phyloP scores from a whole-genome alignment of 305 asterid species.

The Fraxinus platypoda region DNA sequence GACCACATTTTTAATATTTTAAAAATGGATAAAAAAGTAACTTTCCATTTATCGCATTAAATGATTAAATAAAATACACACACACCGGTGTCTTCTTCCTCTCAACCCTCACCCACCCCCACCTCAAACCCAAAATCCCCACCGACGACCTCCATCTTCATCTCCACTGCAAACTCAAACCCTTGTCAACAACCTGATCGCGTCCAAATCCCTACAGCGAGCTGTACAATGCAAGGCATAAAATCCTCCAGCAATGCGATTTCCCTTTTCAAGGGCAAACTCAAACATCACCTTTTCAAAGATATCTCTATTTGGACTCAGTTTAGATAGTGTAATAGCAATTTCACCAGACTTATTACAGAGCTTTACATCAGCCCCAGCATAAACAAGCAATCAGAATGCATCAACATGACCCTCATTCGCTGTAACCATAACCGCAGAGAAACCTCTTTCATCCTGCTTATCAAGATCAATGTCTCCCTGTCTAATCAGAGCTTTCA shows the following conservation, averaged over 20 bases:
- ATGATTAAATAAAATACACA: too few relatives aligned
- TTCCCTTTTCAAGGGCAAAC: conserved; percentile 72
- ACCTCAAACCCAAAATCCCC: too few relatives aligned
- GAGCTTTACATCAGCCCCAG: conserved; percentile 74
- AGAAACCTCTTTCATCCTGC: conserved; percentile 71
- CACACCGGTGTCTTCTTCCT: too few relatives aligned
- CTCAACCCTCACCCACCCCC: too few relatives aligned
- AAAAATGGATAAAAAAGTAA: too few relatives aligned
- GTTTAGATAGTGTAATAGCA: conserved; percentile 52
- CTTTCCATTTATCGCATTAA: too few relatives aligned
- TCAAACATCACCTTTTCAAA: conserved; percentile 78
- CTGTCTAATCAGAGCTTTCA: conserved; percentile 45
- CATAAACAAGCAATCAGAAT: conserved; percentile 65
- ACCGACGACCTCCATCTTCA: too few relatives aligned
- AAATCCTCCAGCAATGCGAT: conserved; percentile 56
- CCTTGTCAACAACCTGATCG: conserved; percentile 51
- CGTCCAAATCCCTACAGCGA: conserved; percentile 56
- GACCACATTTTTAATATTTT: too few relatives aligned
- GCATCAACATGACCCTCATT: conserved; percentile 74
- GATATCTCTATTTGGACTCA: conserved; percentile 47
- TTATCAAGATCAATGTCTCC: conserved; percentile 43
- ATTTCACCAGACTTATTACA: conserved; percentile 57
- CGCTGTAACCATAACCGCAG: conserved; percentile 78
- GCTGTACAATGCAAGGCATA: conserved; percentile 79
- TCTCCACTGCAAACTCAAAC: too few relatives aligned